Evolutionary conservation across 2,329 filamentous ascomycete species (phyloP).

Genomic region (Arthroderma uncinatum): DNA sequence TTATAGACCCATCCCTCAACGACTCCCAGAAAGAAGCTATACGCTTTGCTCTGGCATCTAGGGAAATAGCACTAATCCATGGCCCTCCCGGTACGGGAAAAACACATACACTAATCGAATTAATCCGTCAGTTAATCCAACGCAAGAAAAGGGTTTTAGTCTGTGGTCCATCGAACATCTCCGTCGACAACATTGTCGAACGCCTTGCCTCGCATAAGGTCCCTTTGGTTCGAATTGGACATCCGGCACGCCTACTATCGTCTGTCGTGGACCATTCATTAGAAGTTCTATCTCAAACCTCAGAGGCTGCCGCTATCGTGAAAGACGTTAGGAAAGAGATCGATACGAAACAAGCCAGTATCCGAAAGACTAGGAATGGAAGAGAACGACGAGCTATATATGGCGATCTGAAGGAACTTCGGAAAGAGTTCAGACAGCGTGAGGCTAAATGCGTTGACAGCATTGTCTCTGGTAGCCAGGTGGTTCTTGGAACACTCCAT

Average conservation of each 20-base stretch:
- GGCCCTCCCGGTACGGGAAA: slow-evolving; percentile 94
- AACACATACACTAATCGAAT: slow-evolving; percentile 88
- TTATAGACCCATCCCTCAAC: slow-evolving; percentile 47
- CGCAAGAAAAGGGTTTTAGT: slow-evolving; percentile 66
- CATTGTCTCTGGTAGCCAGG: slow-evolving; percentile 65
- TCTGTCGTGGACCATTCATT: slow-evolving; percentile 82
- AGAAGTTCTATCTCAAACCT: slow-evolving; percentile 80
- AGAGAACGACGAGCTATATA: slow-evolving; percentile 74
- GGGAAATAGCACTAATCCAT: slow-evolving; percentile 80
- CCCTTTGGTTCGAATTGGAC: slow-evolving; percentile 78
- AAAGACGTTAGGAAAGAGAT: slow-evolving; percentile 85
- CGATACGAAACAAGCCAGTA: slow-evolving; percentile 78
- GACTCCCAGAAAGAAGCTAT: slow-evolving; percentile 53
- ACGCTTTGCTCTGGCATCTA: slow-evolving; percentile 70
- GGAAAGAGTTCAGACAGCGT: slow-evolving; percentile 77
- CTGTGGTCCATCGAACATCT: slow-evolving; percentile 95
- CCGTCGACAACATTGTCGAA: slow-evolving; percentile 96
- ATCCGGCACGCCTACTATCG: slow-evolving; percentile 80
- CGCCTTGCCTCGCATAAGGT: slow-evolving; percentile 73
- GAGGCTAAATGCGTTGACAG: slow-evolving; percentile 71
- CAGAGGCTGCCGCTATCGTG: slow-evolving; percentile 79
- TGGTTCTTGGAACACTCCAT: slow-evolving; percentile 85
- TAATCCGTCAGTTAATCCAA: slow-evolving; percentile 81
- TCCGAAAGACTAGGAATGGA: slow-evolving; percentile 74
- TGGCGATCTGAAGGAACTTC: slow-evolving; percentile 67